Evolutionary conservation across 345 rosid genomes (phyloP), one percentile per base, ranked within the genome.

Genomic region (Turritis glabra): DNA sequence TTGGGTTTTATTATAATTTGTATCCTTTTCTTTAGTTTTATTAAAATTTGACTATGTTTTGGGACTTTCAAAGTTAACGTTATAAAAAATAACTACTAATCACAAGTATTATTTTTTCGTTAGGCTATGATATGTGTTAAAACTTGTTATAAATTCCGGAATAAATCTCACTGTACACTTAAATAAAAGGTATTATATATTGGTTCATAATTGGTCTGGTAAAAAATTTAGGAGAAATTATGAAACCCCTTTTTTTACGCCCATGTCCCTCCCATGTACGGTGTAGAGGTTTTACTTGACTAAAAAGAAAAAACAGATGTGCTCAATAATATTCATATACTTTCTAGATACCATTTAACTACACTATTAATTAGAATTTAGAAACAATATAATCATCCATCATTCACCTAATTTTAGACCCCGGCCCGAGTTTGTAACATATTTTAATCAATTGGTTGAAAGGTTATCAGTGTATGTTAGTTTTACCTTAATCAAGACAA

Each of bases 401-500:
- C 23, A 46, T 67, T 25, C 38, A 67, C 27, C 30, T 12, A 27
- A 60, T 17, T 33, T 46, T 48, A 51, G 51, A 50, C 47, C 25
- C 14, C 23, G 22, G 38, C 18, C 53, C 27, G 17, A 17, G 59
- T 60, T 71, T 37, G 43, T 12, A 7, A 37, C 47, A 50, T 59
- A 37, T 15, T 19, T 44, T 69, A 29, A 48, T 37, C 19, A 59
- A 23, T 11, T 41, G 38, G 51, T 26, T 60, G 40, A 41, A 59
- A 71, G 2, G 19, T 59, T 47, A 17, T 35, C 27, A 47, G 3
- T 46, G 56, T 32, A 15, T 41, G 32, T 30, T 71, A 47, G 50
- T 26, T 62, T 50, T 15, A 72, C 63, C 35, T 62, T 40, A 73
- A 73, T 73, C 55, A 53, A 30, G 8, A 63, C 21, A 53, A 53